phyloP scores from a whole-genome alignment of 2,329 filamentous ascomycete species.

The Aspergillus fructus region DNA sequence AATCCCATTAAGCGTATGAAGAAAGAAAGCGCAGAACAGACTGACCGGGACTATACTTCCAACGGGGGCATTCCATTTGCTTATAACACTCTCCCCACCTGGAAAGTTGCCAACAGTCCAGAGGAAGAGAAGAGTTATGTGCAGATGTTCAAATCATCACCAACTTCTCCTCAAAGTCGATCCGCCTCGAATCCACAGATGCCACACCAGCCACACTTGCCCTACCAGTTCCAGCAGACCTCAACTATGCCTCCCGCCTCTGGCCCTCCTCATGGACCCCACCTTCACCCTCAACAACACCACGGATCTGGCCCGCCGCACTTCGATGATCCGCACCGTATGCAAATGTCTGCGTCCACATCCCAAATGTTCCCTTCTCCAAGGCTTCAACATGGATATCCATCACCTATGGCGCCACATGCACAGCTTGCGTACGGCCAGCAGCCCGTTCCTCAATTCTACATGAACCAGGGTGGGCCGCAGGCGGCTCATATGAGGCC shows the following conservation, averaged over 20 bases:
- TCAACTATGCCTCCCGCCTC: slow-evolving; percentile 67
- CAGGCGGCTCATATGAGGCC: slow-evolving; percentile 71
- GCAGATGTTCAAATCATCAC: slow-evolving; percentile 72
- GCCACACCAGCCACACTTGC: slow-evolving; percentile 80
- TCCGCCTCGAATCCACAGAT: slow-evolving; percentile 64
- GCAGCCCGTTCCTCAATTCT: slow-evolving; percentile 70
- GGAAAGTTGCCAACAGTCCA: slow-evolving; percentile 67
- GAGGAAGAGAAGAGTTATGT: slow-evolving; percentile 76
- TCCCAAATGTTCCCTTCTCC: slow-evolving; percentile 85
- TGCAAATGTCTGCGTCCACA: slow-evolving; percentile 80
- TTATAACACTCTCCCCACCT: slow-evolving; percentile 81
- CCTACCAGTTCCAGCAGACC: slow-evolving; percentile 75
- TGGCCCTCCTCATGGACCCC: slow-evolving; percentile 73
- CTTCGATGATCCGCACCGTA: slow-evolving; percentile 78
- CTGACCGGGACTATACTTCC: slow-evolving; percentile 63
- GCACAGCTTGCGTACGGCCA: slow-evolving; percentile 71
- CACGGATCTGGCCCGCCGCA: slow-evolving; percentile 67
- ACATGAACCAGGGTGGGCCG: slow-evolving; percentile 66
- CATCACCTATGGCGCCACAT: slow-evolving; percentile 66
- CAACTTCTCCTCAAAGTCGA: slow-evolving; percentile 70
- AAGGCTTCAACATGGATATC: slow-evolving; percentile 70
- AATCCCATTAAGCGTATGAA: slow-evolving; percentile 69
- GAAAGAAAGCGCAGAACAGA: slow-evolving; percentile 58
- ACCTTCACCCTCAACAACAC: slow-evolving; percentile 74
- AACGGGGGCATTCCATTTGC: slow-evolving; percentile 83